Evolutionary conservation across 176 grass and related monocot species (phyloP), one percentile per base, ranked within the genome.

Genomic region (Aegilops bicornis): DNA sequence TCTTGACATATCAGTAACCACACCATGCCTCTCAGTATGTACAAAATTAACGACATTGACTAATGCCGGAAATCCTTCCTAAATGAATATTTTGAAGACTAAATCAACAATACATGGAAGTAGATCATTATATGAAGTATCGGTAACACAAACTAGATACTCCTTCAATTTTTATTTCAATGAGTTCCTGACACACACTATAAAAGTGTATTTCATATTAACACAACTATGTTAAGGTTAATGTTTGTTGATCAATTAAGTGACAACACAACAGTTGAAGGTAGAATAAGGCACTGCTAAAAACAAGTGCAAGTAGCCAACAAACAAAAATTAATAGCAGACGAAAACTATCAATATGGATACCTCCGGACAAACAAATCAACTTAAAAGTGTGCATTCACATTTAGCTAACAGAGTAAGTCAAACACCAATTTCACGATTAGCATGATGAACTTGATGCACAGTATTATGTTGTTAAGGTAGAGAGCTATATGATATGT

Each of bases 91-190:
- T 47, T 59, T 70, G 66, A 82, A 71, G 17, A 60, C 25, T 60
- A 78, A 40, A 70, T 43, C 9, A 78, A 29, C 29, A 83, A 62
- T 60, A 82, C 71, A 83, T 80, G 13, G 58, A 69, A 83, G 24
- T 83, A 88, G 67, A 67, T 42, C 42, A 86, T 31, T 30, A 69
- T 78, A 42, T 9, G 10, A 59, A 33, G 36, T 35, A 48, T 76
- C 31, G 1, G 24, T 62, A 13, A 83, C 24, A 83, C 24, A 61
- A 16, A 45, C 5, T 43, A 82, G 25, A 87, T 6, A 45, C 15
- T 77, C 27, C 1, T 4, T 29, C 42, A 30, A 50, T 30, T 76
- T 76, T 77, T 75, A 74, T 74, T 74, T 8, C 58, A 56, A 67
- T 15, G 24, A 69, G 73, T 76, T 83, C 5, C 62, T 62, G 36